These are phyloP conservation scores for Russula ochroleuca DNA, from an alignment of 768 basidiomycete genomes.

Conservation along the genomic window DNA sequence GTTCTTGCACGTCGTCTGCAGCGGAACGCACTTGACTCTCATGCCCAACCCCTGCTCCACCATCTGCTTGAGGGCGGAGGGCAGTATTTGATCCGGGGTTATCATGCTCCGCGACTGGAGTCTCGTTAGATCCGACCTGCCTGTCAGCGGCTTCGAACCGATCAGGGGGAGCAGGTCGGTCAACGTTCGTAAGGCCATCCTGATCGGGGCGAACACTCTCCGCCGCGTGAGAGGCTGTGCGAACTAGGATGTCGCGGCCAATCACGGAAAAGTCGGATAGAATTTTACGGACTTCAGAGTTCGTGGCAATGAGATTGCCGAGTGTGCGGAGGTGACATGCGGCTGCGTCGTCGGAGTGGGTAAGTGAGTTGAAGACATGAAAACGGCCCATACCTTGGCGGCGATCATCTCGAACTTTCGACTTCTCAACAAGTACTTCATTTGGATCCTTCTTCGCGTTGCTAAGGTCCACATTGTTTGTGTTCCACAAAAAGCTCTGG, in stretches of 20 bases:
- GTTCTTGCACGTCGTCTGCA: constrained; percentile 8
- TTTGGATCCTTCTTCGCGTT: constrained; percentile 42
- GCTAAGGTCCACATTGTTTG: constrained; percentile 48
- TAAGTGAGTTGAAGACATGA: not conserved
- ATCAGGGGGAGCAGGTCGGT: constrained; percentile 64
- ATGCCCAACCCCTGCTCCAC: no score
- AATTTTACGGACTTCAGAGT: constrained; percentile 89
- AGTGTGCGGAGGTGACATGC: constrained; percentile 85
- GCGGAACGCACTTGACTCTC: constrained; percentile 31
- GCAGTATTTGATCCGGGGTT: no score
- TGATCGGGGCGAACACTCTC: constrained; percentile 60
- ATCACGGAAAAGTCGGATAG: constrained; percentile 72
- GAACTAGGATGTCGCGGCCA: constrained; percentile 80
- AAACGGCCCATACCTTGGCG: constrained; percentile 47
- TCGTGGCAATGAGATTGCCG: constrained; percentile 81
- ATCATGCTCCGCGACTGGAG: constrained; percentile 32
- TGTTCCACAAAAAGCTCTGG: constrained; percentile 87
- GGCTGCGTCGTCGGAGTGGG: constrained; percentile 41
- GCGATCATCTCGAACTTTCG: constrained; percentile 54
- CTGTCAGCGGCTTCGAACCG: constrained; percentile 54
- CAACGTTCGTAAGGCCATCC: constrained; percentile 57
- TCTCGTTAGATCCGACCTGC: constrained; percentile 43
- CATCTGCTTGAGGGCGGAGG: no score
- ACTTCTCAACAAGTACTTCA: constrained; percentile 45
- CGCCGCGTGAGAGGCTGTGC: constrained; percentile 65